phyloP scores from a whole-genome alignment of 1,139 yeast species.

The Geotrichum cucujoidarum region DNA sequence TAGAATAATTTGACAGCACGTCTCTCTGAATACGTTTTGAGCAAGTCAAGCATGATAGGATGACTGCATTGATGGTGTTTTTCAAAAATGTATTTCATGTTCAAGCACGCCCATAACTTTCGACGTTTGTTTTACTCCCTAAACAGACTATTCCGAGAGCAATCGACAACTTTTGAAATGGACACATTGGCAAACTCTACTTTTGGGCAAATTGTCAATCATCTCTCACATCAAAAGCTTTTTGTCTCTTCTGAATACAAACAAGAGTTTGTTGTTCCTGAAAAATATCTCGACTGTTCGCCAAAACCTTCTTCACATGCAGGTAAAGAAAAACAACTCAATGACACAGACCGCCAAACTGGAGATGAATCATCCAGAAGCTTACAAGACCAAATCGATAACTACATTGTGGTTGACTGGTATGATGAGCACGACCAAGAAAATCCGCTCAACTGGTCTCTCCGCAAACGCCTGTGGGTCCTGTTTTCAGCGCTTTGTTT shows the following conservation, averaged over 20 bases:
- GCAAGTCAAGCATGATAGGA: no score
- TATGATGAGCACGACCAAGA: constrained; percentile 53
- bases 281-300: constrained; percentile 16
- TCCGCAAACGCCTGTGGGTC: constrained; percentile 39
- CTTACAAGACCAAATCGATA: constrained; percentile 5
- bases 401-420: constrained; percentile 37
- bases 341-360: not conserved
- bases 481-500: constrained; percentile 43
- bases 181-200: constrained; percentile 15
- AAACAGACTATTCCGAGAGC: no score
- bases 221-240: constrained; percentile 18
- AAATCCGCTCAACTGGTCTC: constrained; percentile 55
- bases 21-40: no score
- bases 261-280: constrained; percentile 22
- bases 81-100: no score
- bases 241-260: constrained; percentile 21
- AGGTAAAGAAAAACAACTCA: not conserved
- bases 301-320: not conserved
- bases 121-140: no score
- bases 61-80: no score
- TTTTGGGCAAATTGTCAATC: constrained; percentile 21
- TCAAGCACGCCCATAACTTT: no score
- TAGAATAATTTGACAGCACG: no score
- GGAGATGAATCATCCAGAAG: not conserved
- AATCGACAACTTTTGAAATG: no score